Evolutionary conservation across 192 early-diverging fungal species (phyloP), one percentile per base, ranked within the genome.

Genomic region (Backusella tarrabulga): DNA sequence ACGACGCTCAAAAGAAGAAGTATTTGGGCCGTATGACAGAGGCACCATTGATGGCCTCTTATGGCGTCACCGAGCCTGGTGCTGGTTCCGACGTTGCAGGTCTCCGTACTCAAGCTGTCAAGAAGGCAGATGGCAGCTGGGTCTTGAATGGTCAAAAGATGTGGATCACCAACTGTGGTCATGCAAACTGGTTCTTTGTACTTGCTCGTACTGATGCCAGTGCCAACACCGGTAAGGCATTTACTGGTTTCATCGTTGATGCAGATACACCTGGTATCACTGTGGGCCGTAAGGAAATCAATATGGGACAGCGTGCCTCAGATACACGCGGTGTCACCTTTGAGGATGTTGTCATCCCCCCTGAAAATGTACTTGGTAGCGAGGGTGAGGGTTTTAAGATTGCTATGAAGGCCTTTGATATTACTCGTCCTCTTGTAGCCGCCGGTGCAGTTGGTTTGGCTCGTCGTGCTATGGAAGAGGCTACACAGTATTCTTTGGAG

Each of bases 161-260:
- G 95, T 98, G 96, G 96, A 98, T 98, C 82, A 98, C 97, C 69
- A 98, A 98, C 80, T 94, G 93, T 76, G 95, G 95, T 34, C 91
- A 97, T 80, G 97, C 97, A 74, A 96, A 98, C 90, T 98, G 96
- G 96, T 97, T 90, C 92, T 98, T 97, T 86, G 90, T 97, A 35
- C 86, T 98, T 50, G 97, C 97, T 42, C 91, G 91, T 78, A 97
- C 96, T 34, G 95, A 97, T 82, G 83, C 92, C 12, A 88, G 78
- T 17, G 94, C 94, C 71, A 88, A 76, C 32, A 86, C 97, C 14
- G 95, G 92, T 63, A 92, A 91, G 78, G 97, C 95, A 15, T 97
- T 98, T 82, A 97, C 97, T 32, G 96, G 96, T 0, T 97, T 98
- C 86, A 96, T 98, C 72, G 93, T 98, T 29, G 97, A 98, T 73